Evolutionary conservation across 139 green algal genomes (phyloP).

Genomic region (Gonium pectorale): DNA sequence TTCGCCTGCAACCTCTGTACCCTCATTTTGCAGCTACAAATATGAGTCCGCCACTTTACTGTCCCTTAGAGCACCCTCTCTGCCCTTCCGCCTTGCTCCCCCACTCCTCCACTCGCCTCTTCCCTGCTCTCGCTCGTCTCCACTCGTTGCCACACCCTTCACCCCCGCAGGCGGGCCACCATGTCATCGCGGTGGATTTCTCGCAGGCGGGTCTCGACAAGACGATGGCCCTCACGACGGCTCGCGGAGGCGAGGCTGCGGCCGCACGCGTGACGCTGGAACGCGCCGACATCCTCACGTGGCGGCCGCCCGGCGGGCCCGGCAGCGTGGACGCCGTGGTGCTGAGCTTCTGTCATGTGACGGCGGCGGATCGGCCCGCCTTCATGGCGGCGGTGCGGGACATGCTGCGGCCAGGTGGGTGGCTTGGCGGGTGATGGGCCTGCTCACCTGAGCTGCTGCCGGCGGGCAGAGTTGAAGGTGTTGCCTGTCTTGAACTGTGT

Average conservation of each 20-base stretch:
- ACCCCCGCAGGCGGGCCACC: slow-evolving; percentile 25
- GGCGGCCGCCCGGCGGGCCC: not conserved
- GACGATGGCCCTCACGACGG: slow-evolving; percentile 9
- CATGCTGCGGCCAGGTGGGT: slow-evolving; percentile 40
- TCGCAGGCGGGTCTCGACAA: slow-evolving; percentile 33
- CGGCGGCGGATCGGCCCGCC: not conserved
- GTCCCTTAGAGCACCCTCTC: too few species aligned
- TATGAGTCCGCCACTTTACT: too few species aligned
- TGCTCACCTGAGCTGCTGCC: too few species aligned
- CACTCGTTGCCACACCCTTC: not conserved
- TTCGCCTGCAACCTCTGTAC: too few species aligned
- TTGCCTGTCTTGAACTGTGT: too few species aligned
- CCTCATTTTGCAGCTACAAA: too few species aligned
- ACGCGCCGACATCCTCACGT: not conserved
- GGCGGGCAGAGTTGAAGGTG: too few species aligned
- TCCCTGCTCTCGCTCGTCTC: not conserved
- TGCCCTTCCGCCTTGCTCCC: too few species aligned
- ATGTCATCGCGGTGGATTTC: slow-evolving; percentile 34
- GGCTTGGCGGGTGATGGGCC: not conserved
- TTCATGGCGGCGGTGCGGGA: slow-evolving; percentile 39
- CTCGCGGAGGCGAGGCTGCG: not conserved
- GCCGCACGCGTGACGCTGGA: not conserved
- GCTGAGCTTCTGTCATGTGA: slow-evolving; percentile 35
- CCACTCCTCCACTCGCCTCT: not conserved
- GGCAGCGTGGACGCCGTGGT: slow-evolving; percentile 25